Base-by-base conservation (phyloP, 2,329 filamentous ascomycete genomes). In the Alternaria longipes region DNA sequence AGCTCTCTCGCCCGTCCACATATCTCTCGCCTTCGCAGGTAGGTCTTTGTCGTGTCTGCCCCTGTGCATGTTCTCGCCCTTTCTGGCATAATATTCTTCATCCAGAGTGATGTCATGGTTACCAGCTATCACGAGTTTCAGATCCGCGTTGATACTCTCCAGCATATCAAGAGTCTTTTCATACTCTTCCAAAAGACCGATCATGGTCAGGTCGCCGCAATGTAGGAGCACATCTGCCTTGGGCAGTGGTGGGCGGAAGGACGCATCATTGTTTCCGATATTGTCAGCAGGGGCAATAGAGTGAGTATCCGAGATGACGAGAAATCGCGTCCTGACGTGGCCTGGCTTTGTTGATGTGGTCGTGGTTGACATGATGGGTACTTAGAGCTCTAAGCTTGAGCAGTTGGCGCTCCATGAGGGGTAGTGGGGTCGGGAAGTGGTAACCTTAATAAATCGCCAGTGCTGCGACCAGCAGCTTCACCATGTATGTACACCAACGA, bases 101-200 rank as follows among this genome's bases (percentile, higher is more conserved):
- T 90, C 86, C 1, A 89, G 80, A 4, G 83, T 84, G 44, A 87
- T 64, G 22, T 66, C 64, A 74, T 90, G 87, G 68, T 89, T 89
- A 0, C 87, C 87, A 0, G 87, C 84, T 60, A 90, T 89, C 20
- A 89, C 83, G 24, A 90, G 78, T 68, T 89, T 90, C 5, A 89
- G 73, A 8, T 83, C 81, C 2, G 86, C 86, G 14, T 84, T 76
- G 36, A 86, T 81, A 1, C 68, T 66, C 12, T 76, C 73, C 7
- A 89, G 78, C 75, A 86, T 80, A 5, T 79, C 68, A 14, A 87
- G 67, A 3, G 83, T 81, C 11, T 68, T 61, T 30, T 81, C 68
- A 67, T 87, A 85, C 68, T 88, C 84, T 14, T 72, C 42, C 11
- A 81, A 57, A 11, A 77, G 75, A 5, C 86, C 85, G 36, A 81